Evolutionary conservation across 2,329 filamentous ascomycete species (phyloP).

Genomic region (Claviceps fusiformis): DNA sequence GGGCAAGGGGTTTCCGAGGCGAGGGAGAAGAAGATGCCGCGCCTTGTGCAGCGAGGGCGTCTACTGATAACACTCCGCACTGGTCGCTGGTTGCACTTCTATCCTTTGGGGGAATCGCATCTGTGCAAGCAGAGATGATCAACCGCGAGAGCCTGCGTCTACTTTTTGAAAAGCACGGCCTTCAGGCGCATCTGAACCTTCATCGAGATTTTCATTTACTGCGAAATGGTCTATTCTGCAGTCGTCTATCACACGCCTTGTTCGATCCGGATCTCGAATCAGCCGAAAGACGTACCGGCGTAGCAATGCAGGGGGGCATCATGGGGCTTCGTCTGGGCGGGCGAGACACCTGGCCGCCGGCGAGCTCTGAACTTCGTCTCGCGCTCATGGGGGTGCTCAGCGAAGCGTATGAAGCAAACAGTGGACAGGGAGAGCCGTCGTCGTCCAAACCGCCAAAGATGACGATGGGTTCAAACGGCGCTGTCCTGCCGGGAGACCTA

Average conservation of each 20-base stretch:
- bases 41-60: conserved; percentile 2
- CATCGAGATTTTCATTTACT: conserved; percentile 74
- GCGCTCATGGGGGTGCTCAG: conserved; percentile 74
- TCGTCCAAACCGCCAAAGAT: conserved; percentile 10
- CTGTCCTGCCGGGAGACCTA: conserved; percentile 50
- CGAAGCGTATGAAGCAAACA: conserved; percentile 48
- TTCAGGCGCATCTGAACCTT: conserved; percentile 59
- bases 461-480: conserved; percentile 18
- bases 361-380: conserved; percentile 81
- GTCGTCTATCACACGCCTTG: conserved; percentile 64
- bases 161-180: conserved; percentile 59
- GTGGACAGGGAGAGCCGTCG: conserved; percentile 8
- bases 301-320: conserved; percentile 52
- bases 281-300: conserved; percentile 58
- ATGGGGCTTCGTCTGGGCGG: conserved; percentile 78
- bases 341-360: conserved; percentile 79
- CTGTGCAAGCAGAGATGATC: conserved; percentile 61
- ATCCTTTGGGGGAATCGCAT: conserved; percentile 62
- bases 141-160: conserved; percentile 63
- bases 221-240: conserved; percentile 72
- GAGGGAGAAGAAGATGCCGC: background rate
- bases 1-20: conserved; percentile 22
- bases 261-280: conserved; percentile 75
- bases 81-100: conserved; percentile 51
- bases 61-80: conserved; percentile 32